These are phyloP conservation scores for Trifolium subterraneum DNA, from an alignment of 306 rosid species.

Conservation along the genomic window DNA sequence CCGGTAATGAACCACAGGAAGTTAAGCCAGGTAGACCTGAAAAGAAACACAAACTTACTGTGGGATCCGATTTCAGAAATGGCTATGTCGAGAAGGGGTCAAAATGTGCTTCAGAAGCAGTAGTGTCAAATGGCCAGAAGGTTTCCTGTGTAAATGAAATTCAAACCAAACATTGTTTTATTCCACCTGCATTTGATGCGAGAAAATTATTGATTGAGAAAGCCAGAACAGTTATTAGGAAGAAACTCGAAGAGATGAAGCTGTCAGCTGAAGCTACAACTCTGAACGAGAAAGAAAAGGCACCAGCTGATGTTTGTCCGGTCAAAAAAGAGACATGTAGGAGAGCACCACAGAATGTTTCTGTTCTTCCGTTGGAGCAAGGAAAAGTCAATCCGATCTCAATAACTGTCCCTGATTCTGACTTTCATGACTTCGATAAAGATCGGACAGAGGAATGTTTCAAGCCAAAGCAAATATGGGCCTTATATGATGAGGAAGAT, in stretches of 20 bases:
- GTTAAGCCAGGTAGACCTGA: slow-evolving; percentile 55
- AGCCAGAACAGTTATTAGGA: slow-evolving; percentile 79
- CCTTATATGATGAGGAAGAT: slow-evolving; percentile 95
- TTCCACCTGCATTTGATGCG: slow-evolving; percentile 79
- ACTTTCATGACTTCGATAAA: slow-evolving; percentile 94
- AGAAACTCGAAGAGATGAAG: slow-evolving; percentile 80
- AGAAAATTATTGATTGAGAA: slow-evolving; percentile 82
- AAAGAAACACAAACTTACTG: slow-evolving; percentile 69
- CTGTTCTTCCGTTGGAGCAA: slow-evolving; percentile 52
- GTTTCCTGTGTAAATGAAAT: slow-evolving; percentile 53
- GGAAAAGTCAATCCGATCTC: slow-evolving; percentile 60
- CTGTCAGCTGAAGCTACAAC: slow-evolving; percentile 54
- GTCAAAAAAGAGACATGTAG: slow-evolving; percentile 48
- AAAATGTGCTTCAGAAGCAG: slow-evolving; percentile 58
- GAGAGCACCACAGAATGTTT: slow-evolving; percentile 45
- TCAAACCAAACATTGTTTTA: slow-evolving; percentile 59
- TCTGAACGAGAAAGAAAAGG: slow-evolving; percentile 50
- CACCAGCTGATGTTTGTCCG: slow-evolving; percentile 51
- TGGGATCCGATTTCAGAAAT: slow-evolving; percentile 58
- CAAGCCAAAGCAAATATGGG: slow-evolving; percentile 98
- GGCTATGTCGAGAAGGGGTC: slow-evolving; percentile 60
- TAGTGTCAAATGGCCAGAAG: slow-evolving; percentile 59
- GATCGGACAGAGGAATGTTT: slow-evolving; percentile 95
- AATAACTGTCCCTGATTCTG: slow-evolving; percentile 87
- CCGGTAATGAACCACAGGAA: slow-evolving; percentile 50